phyloP scores from a whole-genome alignment of 495 filamentous ascomycete species.

The Mytilinidion resinicola region DNA sequence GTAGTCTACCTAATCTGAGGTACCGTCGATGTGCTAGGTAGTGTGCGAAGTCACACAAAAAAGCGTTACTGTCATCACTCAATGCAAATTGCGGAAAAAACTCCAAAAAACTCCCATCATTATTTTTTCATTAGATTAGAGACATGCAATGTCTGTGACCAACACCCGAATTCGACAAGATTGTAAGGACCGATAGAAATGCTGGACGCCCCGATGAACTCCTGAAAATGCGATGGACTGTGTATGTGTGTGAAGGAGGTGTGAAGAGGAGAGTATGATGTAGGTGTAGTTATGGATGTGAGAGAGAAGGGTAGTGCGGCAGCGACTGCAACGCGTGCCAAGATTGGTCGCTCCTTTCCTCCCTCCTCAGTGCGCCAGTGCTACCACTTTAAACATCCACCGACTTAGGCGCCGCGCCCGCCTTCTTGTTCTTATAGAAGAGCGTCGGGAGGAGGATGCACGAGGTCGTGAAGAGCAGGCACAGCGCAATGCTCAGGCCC shows the following conservation, averaged over 20 bases:
- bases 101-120: not conserved
- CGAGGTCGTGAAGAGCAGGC: slow-evolving; percentile 39
- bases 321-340: too few relatives aligned
- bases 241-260: not conserved
- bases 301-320: too few relatives aligned
- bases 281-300: too few relatives aligned
- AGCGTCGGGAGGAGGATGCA: slow-evolving; percentile 36
- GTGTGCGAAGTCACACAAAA: too few relatives aligned
- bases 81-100: too few relatives aligned
- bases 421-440: slow-evolving; percentile 38
- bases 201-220: not conserved
- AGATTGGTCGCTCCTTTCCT: slow-evolving; percentile 16
- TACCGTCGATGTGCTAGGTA: too few relatives aligned
- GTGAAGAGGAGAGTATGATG: too few relatives aligned
- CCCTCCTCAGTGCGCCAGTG: not conserved
- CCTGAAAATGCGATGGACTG: not conserved
- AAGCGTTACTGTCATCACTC: too few relatives aligned
- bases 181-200: not conserved
- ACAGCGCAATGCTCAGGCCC: slow-evolving; percentile 80
- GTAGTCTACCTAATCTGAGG: too few relatives aligned
- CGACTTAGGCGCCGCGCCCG: slow-evolving; percentile 24
- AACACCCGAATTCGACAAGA: slow-evolving; percentile 2
- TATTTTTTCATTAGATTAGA: slow-evolving; percentile 21
- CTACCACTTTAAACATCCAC: slow-evolving; percentile 15
- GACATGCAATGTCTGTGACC: slow-evolving; percentile 27